A percentile compares a stretch with the other conserved stretches of the same genome.
phyloP scores from a whole-genome alignment of 2,329 filamentous ascomycete genomes.

The Aspergillus novoparasiticus region DNA sequence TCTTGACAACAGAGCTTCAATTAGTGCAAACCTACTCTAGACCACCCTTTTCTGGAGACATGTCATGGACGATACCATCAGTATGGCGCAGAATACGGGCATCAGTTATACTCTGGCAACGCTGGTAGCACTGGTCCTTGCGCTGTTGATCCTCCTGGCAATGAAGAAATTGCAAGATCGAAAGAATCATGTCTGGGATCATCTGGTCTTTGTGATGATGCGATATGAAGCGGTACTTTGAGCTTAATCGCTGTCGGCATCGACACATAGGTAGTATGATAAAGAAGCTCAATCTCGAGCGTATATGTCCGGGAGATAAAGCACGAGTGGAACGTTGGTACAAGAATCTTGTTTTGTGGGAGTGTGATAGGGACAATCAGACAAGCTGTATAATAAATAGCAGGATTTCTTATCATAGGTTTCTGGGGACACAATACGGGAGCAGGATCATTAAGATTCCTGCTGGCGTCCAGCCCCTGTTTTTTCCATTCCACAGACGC shows the following conservation, averaged over 20 bases:
- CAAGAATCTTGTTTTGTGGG: not conserved
- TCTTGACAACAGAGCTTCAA: too few species aligned
- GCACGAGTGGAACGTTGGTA: not conserved
- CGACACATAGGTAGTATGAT: not conserved
- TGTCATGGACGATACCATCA: too few species aligned
- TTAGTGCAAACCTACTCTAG: too few species aligned
- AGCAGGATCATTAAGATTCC: not conserved
- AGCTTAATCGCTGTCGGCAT: not conserved
- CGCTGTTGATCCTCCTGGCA: not conserved
- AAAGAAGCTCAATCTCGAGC: not conserved
- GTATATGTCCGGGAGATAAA: not conserved
- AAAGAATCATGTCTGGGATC: not conserved
- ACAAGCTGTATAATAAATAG: not conserved
- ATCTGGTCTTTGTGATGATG: not conserved
- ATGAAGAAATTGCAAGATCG: not conserved
- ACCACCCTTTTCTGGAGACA: too few species aligned
- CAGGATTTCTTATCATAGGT: not conserved
- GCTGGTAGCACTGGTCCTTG: not conserved
- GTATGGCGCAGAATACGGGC: not conserved
- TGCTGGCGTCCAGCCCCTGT: not conserved
- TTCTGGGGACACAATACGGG: not conserved
- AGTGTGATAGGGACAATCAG: not conserved
- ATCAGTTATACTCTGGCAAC: not conserved
- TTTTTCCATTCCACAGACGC: not conserved
- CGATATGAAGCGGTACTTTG: not conserved